phyloP scores from a whole-genome alignment of 2,329 filamentous ascomycete species.

The Chaetomiaceae sp. region DNA sequence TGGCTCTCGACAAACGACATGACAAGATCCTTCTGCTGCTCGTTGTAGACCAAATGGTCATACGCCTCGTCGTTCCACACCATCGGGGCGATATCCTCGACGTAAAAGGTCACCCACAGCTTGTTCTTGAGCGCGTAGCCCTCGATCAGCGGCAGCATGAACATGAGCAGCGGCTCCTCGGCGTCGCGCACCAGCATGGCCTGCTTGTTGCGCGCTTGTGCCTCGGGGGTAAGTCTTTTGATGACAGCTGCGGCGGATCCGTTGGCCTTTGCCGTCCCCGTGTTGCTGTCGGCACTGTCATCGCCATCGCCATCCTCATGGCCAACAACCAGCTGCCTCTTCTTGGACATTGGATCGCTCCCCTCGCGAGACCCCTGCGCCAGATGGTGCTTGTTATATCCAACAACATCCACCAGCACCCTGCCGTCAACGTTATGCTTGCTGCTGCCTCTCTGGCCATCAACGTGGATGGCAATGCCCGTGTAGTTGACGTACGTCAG shows the following conservation, averaged over 20 bases:
- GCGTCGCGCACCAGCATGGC: constrained; percentile 37
- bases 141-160: constrained; percentile 38
- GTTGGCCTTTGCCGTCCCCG: neutral
- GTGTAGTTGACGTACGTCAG: constrained; percentile 40
- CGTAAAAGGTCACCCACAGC: constrained; percentile 38
- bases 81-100: constrained; percentile 41
- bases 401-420: constrained; percentile 38
- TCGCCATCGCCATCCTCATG: neutral
- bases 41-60: constrained; percentile 43
- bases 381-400: constrained; percentile 41
- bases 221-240: constrained; percentile 31
- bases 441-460: constrained; percentile 20
- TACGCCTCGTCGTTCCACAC: constrained; percentile 44
- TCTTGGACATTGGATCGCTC: constrained; percentile 29
- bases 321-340: constrained; percentile 18
- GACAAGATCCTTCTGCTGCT: constrained; percentile 44
- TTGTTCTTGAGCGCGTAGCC: constrained; percentile 46
- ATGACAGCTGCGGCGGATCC: neutral
- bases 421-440: constrained; percentile 39
- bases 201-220: constrained; percentile 37
- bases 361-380: constrained; percentile 35
- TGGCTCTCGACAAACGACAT: constrained; percentile 47
- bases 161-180: constrained; percentile 34
- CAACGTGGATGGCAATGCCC: constrained; percentile 35
- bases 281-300: constrained; percentile 1